These are phyloP conservation scores for Jamesozyma piceae DNA, from an alignment of 805 yeast genomes.

Conservation along the genomic window DNA sequence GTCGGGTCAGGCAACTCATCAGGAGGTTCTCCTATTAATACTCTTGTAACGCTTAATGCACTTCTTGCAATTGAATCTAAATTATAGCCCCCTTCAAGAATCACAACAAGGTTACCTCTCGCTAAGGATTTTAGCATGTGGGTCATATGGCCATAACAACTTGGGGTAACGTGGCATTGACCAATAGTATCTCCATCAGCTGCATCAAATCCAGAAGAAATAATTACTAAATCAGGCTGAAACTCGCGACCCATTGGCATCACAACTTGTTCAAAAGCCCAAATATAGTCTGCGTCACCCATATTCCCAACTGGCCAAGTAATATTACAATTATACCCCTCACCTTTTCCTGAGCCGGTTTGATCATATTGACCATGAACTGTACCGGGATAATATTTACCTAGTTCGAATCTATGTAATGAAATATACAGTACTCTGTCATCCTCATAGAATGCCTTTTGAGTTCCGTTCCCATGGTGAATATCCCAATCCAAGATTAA, in stretches of 20 bases:
- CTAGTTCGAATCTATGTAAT: constrained; percentile 85
- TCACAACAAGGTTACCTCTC: constrained; percentile 78
- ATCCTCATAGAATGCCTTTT: constrained; percentile 79
- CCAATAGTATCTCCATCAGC: constrained; percentile 98
- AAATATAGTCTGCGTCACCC: constrained; percentile 90
- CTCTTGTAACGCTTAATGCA: constrained; percentile 87
- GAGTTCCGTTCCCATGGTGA: constrained; percentile 98
- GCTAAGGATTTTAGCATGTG: constrained; percentile 83
- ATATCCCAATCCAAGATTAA: constrained; percentile 95
- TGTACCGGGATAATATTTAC: constrained; percentile 90
- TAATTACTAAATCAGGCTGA: constrained; percentile 84
- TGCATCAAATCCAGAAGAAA: constrained; percentile 96
- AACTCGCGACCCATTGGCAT: constrained; percentile 86
- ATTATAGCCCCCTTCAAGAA: constrained; percentile 94
- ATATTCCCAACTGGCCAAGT: constrained; percentile 92
- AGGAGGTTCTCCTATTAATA: constrained; percentile 91
- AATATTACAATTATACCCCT: constrained; percentile 78
- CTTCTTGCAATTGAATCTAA: constrained; percentile 82
- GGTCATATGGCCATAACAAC: constrained; percentile 95
- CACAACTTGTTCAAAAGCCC: constrained; percentile 77
- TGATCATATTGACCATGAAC: constrained; percentile 71
- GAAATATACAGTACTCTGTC: constrained; percentile 88
- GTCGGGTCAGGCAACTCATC: constrained; percentile 49
- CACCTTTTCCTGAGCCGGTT: constrained; percentile 79
- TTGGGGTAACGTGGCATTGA: constrained; percentile 90